A percentile compares a stretch with the other conserved stretches of the same genome.
Conservation (phyloP, 1,284 basidiomycete genomes). For the Austroboletus niveus region DNA sequence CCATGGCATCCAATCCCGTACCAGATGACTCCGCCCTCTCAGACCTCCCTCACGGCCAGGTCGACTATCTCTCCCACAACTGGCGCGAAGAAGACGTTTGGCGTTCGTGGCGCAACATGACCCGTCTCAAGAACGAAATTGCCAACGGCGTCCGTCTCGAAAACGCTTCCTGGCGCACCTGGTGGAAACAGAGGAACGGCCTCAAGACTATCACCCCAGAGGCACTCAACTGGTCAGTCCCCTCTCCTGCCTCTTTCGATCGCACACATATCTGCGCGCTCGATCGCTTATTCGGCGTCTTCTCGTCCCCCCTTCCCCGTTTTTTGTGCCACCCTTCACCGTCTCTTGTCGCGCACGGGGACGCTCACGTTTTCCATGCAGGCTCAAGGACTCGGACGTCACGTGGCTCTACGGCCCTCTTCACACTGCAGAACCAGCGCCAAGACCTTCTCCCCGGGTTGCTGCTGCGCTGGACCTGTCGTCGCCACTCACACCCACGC, state of each 20-base stretch:
- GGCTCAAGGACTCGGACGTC: conserved; percentile 99
- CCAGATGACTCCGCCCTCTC: conserved; percentile 68
- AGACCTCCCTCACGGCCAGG: conserved; percentile 68
- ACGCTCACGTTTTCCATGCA: conserved; percentile 36
- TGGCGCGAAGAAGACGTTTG: conserved; percentile 99
- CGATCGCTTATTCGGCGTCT: not conserved
- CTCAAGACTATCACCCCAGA: conserved; percentile 95
- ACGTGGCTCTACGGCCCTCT: conserved; percentile 99
- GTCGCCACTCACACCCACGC: conserved; percentile 33
- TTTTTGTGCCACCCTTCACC: not conserved
- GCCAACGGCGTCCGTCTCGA: conserved; percentile 93
- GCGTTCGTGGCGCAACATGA: conserved; percentile 98
- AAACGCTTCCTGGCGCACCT: conserved; percentile 98
- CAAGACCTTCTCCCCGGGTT: conserved; percentile 26
- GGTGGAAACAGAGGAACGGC: conserved; percentile 99
- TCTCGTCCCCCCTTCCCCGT: not conserved
- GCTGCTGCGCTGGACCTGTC: conserved; percentile 36
- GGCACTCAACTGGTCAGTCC: conserved; percentile 93
- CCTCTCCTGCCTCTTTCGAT: conserved; percentile 1
- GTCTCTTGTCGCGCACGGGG: not conserved
- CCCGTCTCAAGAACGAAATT: conserved; percentile 97
- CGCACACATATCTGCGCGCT: conserved; percentile 1
- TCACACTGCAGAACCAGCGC: conserved; percentile 78
- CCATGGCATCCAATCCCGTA: conserved; percentile 57
- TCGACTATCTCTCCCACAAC: conserved; percentile 88